A percentile compares a stretch with the other conserved stretches of the same genome.
These are phyloP conservation scores for Agrostemma githago DNA, from an alignment of 148 eudicot species.

Conservation along the genomic window DNA sequence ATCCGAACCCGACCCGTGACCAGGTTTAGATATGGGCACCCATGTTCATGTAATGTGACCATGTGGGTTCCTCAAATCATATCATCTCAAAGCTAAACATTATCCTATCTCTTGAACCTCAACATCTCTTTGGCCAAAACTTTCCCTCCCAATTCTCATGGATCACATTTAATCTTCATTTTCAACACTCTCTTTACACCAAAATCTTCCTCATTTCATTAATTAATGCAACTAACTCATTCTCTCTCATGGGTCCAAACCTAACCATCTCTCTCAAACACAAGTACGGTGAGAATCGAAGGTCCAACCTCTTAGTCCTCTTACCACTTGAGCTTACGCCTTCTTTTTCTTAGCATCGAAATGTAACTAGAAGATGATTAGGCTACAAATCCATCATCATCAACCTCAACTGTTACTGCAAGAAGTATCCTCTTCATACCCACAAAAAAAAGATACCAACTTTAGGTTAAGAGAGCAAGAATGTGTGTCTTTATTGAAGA, in stretches of 20 bases:
- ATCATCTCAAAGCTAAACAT: not conserved
- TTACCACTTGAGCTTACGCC: too few species aligned
- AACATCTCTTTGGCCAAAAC: slow-evolving; percentile 23
- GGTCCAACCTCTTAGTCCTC: too few species aligned
- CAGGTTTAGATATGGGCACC: too few species aligned
- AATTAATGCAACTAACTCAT: too few species aligned
- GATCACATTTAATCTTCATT: slow-evolving; percentile 23
- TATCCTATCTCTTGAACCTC: slow-evolving; percentile 25
- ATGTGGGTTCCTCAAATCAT: not conserved
- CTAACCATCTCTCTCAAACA: too few species aligned
- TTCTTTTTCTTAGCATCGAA: not conserved
- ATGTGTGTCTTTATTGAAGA: slow-evolving; percentile 45
- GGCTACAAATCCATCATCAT: slow-evolving; percentile 34
- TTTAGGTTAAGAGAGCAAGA: slow-evolving; percentile 35
- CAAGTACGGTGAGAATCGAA: too few species aligned
- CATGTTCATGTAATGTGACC: too few species aligned
- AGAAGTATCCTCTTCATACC: slow-evolving; percentile 18
- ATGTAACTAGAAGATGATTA: slow-evolving; percentile 34
- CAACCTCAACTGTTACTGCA: slow-evolving; percentile 27
- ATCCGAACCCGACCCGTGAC: too few species aligned
- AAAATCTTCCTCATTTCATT: not conserved
- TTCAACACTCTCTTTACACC: not conserved
- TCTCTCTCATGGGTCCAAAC: too few species aligned
- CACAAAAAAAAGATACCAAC: slow-evolving; percentile 24
- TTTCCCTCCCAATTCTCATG: slow-evolving; percentile 27